Evolutionary conservation across 169 alveolate species (phyloP).

Genomic region (Plasmodium coatneyi): DNA sequence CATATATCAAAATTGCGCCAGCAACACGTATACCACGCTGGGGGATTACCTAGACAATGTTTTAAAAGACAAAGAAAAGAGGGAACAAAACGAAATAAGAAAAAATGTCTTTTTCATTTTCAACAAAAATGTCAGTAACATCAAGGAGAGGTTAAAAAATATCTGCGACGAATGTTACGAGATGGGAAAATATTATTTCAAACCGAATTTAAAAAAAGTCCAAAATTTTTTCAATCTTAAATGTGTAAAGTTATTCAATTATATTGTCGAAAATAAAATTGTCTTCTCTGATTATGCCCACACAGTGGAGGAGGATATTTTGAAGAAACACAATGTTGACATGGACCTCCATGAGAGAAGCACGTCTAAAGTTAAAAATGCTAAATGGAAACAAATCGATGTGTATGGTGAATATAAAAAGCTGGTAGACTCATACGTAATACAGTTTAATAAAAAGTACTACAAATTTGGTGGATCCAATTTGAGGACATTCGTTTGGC

Average conservation of each 20-base stretch:
- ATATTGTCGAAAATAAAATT: slow-evolving; percentile 47
- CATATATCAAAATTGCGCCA: slow-evolving; percentile 34
- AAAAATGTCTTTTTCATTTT: slow-evolving; percentile 46
- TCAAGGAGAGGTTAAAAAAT: slow-evolving; percentile 52
- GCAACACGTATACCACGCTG: slow-evolving; percentile 34
- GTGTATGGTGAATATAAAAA: slow-evolving; percentile 46
- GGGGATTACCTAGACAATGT: slow-evolving; percentile 47
- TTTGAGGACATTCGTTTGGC: slow-evolving; percentile 61
- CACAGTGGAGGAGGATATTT: slow-evolving; percentile 17
- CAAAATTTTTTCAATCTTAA: slow-evolving; percentile 59
- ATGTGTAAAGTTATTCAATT: slow-evolving; percentile 61
- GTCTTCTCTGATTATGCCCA: slow-evolving; percentile 56
- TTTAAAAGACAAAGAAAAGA: not conserved
- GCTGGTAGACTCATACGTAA: slow-evolving; percentile 14
- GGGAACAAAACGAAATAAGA: slow-evolving; percentile 3
- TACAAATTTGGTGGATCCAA: slow-evolving; percentile 31
- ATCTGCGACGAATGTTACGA: slow-evolving; percentile 49
- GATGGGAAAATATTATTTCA: slow-evolving; percentile 15
- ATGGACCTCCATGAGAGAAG: not conserved
- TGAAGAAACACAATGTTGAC: slow-evolving; percentile 31
- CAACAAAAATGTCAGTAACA: slow-evolving; percentile 28
- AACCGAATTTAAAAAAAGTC: slow-evolving; percentile 46
- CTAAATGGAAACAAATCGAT: slow-evolving; percentile 21
- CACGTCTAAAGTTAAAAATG: not conserved
- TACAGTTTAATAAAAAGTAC: slow-evolving; percentile 53